Conservation (phyloP, 2,329 filamentous ascomycete genomes). For the Cytospora paraplurivora region DNA sequence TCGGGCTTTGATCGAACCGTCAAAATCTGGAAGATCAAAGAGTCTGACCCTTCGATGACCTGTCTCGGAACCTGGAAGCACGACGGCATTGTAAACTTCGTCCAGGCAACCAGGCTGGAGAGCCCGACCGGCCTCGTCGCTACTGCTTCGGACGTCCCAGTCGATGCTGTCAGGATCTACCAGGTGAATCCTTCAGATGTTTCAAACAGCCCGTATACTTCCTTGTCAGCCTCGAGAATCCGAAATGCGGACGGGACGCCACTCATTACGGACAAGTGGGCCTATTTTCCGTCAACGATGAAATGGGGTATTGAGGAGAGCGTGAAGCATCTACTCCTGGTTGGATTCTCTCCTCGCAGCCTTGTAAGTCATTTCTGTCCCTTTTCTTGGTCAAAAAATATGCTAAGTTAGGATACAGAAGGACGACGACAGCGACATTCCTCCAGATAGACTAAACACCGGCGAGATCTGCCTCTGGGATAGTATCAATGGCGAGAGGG, state of each 20-base stretch:
- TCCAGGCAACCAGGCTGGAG: slow-evolving; percentile 51
- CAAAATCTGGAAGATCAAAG: slow-evolving; percentile 56
- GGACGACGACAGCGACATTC: slow-evolving; percentile 59
- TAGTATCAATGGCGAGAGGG: slow-evolving; percentile 44
- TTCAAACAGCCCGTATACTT: slow-evolving; percentile 40
- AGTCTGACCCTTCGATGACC: slow-evolving; percentile 45
- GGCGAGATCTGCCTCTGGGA: slow-evolving; percentile 66
- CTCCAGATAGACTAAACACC: slow-evolving; percentile 57
- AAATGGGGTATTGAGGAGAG: slow-evolving; percentile 56
- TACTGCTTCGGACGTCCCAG: slow-evolving; percentile 59
- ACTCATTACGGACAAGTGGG: slow-evolving; percentile 53
- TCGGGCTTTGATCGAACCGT: slow-evolving; percentile 65
- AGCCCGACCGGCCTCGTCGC: slow-evolving; percentile 54
- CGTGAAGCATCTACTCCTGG: slow-evolving; percentile 56
- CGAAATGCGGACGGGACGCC: slow-evolving; percentile 36
- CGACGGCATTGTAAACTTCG: slow-evolving; percentile 63
- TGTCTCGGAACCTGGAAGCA: slow-evolving; percentile 57
- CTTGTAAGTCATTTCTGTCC: slow-evolving; percentile 30
- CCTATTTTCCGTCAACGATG: slow-evolving; percentile 64
- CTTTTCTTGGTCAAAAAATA: background rate
- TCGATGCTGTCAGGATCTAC: slow-evolving; percentile 60
- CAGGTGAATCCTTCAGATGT: slow-evolving; percentile 43
- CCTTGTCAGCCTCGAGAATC: slow-evolving; percentile 46
- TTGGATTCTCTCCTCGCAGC: slow-evolving; percentile 65
- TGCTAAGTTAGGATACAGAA: slow-evolving; percentile 29